Base-by-base conservation (phyloP, 2,329 filamentous ascomycete species). In the Lecanosticta acicola region DNA sequence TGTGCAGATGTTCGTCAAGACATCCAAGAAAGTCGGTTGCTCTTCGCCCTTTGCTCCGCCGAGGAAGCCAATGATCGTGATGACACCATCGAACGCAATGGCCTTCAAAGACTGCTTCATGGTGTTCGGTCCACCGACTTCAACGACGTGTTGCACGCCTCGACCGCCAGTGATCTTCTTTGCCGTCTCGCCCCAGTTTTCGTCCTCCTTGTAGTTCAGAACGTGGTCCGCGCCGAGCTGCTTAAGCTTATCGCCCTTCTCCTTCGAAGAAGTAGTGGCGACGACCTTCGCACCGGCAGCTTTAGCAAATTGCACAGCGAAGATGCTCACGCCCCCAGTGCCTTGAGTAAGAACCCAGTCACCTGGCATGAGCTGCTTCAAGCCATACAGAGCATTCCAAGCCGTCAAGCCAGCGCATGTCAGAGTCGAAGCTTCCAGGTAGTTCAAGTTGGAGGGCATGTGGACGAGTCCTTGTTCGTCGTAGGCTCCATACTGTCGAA, bases 401-500 rank as follows among this genome's bases (percentile, higher is more conserved):
- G 75, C 74, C 1, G 68, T 72, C 41, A 71, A 46, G 3, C 61
- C 68, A 1, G 69, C 68, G 53, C 74, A 77, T 16, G 67, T 65
- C 18, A 78, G 62, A 0, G 74, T 76, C 11, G 64, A 60, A 8
- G 70, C 72, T 54, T 76, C 69, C 4, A 69, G 39, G 48, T 67
- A 72, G 54, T 68, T 66, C n/a, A 78, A 62, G 48, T 74, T 74
- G 42, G 77, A 66, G 1, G 87, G 86, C 45, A 77, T 71, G 38
- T 68, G 69, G 13, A 88, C 83, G 3, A 91, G 71, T 1, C 84
- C 85, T 17, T 71, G 62, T 58, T 88, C 81, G 48, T 78, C 73
- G 62, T 85, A 88, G 9, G 79, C 76, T 48, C 71, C 84, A 54
- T 84, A 81, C 55, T 84, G 72, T 36, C 84, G 77, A 19, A 91